Evolutionary conservation across 129 eudicot species (phyloP), one percentile per base, ranked within the genome.

Genomic region (Gnaphalium uliginosum): DNA sequence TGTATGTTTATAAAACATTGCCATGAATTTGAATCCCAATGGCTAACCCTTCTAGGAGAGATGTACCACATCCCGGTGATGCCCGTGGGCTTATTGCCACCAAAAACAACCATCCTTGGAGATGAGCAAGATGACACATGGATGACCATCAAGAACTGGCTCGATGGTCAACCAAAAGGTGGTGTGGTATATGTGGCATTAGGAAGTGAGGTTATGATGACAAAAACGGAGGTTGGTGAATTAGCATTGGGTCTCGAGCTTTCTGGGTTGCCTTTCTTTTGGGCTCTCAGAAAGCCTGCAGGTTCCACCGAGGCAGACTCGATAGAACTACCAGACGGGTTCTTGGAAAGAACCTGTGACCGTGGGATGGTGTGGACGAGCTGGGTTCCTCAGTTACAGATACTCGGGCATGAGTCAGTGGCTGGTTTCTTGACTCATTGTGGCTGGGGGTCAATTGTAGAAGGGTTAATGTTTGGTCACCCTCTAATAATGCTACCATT

Each of bases 371-470:
- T 88, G 15, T 88, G 88, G 81, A 76, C 39, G 77, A 81, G 71
- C 32, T 85, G 89, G 90, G 88, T 62, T 18, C 89, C 92, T 18
- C 87, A 82, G 57, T 54, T 74, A 35, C 46, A 27, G 67, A 79
- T 84, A 74, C 79, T 84, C 18, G 26, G 79, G 35, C 88, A 87
- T 72, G 83, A 53, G 21, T 87, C 85, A 0, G 74, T 84, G 26
- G 87, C 84, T 17, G 87, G 81, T 8, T 87, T 87, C 80, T 66
- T 87, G 87, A 82, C 85, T 58, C 32, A 83, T 22, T 85, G 89
- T 48, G 93, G 93, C 1, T 88, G 86, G 88, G 41, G 83, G 19
- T 88, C 88, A 0, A 68, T 76, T 18, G 77, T 83, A 30, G 88
- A 88, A 37, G 93, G 87, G 24, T 66, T 85, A 0, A 60, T 11